These are phyloP conservation scores for Tricholoma hemisulphureum DNA, from an alignment of 768 basidiomycete species.

Conservation along the genomic window DNA sequence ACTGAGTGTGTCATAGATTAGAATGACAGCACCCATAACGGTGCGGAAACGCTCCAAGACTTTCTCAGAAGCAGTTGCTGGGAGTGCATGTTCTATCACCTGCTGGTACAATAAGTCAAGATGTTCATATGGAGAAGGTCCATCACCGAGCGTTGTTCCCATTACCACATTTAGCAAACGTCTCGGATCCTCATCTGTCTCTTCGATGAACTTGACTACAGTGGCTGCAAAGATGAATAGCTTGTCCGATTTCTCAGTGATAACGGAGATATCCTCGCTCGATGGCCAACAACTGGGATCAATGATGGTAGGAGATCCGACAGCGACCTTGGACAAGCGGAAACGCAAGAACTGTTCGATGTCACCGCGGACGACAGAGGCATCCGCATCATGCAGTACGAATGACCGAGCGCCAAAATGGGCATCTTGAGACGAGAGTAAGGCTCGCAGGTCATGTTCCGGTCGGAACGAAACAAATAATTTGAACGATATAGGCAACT, in stretches of 20 bases:
- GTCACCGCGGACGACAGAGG: neutral
- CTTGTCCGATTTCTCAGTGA: neutral
- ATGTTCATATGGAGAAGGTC: neutral
- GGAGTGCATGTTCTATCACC: neutral
- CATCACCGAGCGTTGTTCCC: neutral
- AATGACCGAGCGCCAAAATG: neutral
- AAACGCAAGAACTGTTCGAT: neutral
- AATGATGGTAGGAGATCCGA: neutral
- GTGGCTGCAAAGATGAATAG: neutral
- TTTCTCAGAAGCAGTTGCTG: neutral
- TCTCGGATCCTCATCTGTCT: too few relatives aligned
- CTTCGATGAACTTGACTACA: neutral
- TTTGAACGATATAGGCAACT: neutral
- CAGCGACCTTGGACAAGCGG: neutral
- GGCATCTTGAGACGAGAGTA: neutral
- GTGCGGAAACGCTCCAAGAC: neutral
- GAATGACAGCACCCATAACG: too few relatives aligned
- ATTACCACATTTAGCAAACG: neutral
- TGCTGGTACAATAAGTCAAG: neutral
- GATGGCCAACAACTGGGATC: neutral
- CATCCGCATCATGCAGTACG: neutral
- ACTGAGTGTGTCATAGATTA: too few relatives aligned
- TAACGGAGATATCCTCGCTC: neutral
- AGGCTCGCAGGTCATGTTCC: neutral
- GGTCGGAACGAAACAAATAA: neutral